A percentile compares a stretch with the other conserved stretches of the same genome.
phyloP scores from a whole-genome alignment of 345 rosid species.

The Limnanthes douglasii region DNA sequence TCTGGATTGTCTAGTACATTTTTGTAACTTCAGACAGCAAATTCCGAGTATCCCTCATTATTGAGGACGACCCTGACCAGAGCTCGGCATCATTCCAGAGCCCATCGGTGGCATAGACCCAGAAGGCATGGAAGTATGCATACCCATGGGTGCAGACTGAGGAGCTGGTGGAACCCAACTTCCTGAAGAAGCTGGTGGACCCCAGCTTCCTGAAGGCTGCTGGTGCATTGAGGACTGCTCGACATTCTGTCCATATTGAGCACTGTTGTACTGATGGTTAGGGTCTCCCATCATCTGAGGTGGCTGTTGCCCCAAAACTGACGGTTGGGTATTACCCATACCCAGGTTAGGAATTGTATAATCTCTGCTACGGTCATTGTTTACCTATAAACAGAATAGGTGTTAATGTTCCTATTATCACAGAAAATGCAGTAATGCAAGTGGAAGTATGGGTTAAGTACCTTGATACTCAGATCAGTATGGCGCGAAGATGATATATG shows the following conservation, averaged over 20 bases:
- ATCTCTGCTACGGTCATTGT: slow-evolving; percentile 89
- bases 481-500: slow-evolving; percentile 94
- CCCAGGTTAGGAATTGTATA: slow-evolving; percentile 53
- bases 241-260: slow-evolving; percentile 16
- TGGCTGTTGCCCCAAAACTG: slow-evolving; percentile 62
- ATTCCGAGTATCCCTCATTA: too few relatives aligned
- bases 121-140: too few relatives aligned
- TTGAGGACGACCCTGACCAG: slow-evolving; percentile 17
- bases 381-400: slow-evolving; percentile 33
- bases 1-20: too few relatives aligned
- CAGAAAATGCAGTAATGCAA: not conserved
- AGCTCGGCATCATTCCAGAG: slow-evolving; percentile 45
- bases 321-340: slow-evolving; percentile 35
- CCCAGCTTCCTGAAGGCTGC: slow-evolving; percentile 56
- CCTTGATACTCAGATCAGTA: slow-evolving; percentile 94
- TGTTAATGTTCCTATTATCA: not conserved
- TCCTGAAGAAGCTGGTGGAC: slow-evolving; percentile 9
- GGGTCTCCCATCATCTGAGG: slow-evolving; percentile 17
- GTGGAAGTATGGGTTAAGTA: slow-evolving; percentile 1
- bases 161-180: too few relatives aligned
- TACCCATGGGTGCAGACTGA: too few relatives aligned
- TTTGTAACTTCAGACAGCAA: too few relatives aligned
- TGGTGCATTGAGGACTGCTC: slow-evolving; percentile 35
- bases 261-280: slow-evolving; percentile 32
- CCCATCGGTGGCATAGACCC: too few relatives aligned